Base-by-base conservation (phyloP, 441 rosid genomes). In the Isatis lusitanica region DNA sequence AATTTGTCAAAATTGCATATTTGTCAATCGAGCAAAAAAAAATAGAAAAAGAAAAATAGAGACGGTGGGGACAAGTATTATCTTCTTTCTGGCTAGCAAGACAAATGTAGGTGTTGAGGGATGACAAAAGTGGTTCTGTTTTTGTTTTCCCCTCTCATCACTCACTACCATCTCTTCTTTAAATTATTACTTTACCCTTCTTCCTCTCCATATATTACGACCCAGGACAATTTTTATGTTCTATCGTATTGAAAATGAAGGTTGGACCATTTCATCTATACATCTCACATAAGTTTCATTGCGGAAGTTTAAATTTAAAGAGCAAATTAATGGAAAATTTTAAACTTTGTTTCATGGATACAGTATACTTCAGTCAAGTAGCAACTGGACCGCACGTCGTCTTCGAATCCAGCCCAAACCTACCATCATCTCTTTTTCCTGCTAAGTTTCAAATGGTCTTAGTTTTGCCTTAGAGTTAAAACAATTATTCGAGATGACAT, bases 11-110 rank as follows among this genome's bases (percentile, higher is more conserved):
- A 48, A 21, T n/a, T 63, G 57, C 28, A 57, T 76, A 65, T 71
- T 70, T 64, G 63, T 59, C 35, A 40, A 17, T 5, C 1, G 9
- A 24, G 46, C n/a, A 26, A 58, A 50, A 33, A 7, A 52, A 48
- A 26, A 52, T 2, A 21, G 15, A 28, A 58, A 70, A 42, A 21
- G 15, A 28, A 58, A 70, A 42, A 13, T 7, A 21, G 52, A 42
- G 59, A 73, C 9, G 7, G 83, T 78, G 85, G 83, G 84, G 80
- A 80, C 86, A 83, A 66, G 57, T 68, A 74, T 79, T 79, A 73
- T 78, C 80, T 61, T 52, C 74, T 53, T 66, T 66, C 68, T 36
- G 63, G 44, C 77, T 76, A 52, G 57, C 68, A 67, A 63, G 74
- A 79, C 78, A 65, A 73, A 74, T 81, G 71, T 77, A 59, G 76